phyloP scores from a whole-genome alignment of 139 green algal species.

The Chlamydomonas incerta region DNA sequence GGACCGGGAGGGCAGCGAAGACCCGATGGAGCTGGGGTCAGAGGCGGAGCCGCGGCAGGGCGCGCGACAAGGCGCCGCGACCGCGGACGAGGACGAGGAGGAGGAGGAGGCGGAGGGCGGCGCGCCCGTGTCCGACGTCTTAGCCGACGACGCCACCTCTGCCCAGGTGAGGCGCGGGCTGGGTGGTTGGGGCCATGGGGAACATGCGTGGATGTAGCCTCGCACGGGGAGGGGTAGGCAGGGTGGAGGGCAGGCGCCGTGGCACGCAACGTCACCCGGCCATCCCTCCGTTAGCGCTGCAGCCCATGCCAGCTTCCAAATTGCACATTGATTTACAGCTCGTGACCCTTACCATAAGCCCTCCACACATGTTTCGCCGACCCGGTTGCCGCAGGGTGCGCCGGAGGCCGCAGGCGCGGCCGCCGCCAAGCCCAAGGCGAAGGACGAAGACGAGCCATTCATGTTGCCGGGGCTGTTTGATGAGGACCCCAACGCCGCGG shows the following conservation, averaged over 20 bases:
- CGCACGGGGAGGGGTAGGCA: no score
- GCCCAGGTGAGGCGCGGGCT: not conserved
- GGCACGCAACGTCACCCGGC: no score
- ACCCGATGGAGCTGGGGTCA: not conserved
- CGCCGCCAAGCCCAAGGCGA: not conserved
- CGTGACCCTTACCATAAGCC: no score
- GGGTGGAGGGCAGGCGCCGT: no score
- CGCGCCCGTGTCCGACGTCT: slow-evolving; percentile 35
- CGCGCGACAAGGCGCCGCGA: not conserved
- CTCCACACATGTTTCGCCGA: no score
- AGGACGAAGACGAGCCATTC: not conserved
- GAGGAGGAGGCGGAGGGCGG: slow-evolving; percentile 17
- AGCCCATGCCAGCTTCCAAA: no score
- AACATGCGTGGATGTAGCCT: no score
- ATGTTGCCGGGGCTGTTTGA: slow-evolving; percentile 45
- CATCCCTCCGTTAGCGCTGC: no score
- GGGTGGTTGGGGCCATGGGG: not conserved
- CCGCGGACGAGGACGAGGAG: not conserved
- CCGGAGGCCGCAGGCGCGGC: not conserved
- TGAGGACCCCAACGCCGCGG: slow-evolving; percentile 26
- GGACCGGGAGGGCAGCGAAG: not conserved
- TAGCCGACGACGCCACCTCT: not conserved
- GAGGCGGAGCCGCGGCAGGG: slow-evolving; percentile 2
- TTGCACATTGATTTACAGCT: no score
- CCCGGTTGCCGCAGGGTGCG: no score